phyloP scores from a whole-genome alignment of 2,329 filamentous ascomycete genomes.

The Clonostachys byssicola region DNA sequence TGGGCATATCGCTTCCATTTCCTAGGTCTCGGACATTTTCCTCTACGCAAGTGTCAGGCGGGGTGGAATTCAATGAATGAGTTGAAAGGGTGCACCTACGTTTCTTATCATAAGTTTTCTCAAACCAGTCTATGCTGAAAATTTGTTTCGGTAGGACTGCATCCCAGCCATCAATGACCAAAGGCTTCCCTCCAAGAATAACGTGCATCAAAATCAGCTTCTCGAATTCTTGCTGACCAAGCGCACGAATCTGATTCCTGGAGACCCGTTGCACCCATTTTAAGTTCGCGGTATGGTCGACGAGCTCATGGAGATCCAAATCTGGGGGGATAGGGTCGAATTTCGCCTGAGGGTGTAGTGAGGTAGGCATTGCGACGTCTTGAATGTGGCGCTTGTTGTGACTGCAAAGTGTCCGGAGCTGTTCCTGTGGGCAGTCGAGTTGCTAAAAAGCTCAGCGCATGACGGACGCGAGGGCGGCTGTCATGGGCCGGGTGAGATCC shows the following conservation, averaged over 20 bases:
- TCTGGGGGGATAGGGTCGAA: slow-evolving; percentile 90
- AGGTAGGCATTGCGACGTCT: slow-evolving; percentile 60
- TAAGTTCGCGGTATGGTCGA: slow-evolving; percentile 79
- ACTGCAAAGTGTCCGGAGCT: background rate
- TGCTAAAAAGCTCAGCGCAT: no score
- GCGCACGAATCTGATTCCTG: slow-evolving; percentile 70
- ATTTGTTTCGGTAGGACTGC: slow-evolving; percentile 68
- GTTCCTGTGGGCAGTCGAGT: no score
- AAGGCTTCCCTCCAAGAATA: slow-evolving; percentile 76
- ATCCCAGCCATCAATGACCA: slow-evolving; percentile 90
- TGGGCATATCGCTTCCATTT: slow-evolving; percentile 67
- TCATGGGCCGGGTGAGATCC: no score
- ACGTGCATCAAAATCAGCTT: slow-evolving; percentile 81
- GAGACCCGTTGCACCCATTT: slow-evolving; percentile 81
- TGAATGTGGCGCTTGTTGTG: background rate
- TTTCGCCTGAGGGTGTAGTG: slow-evolving; percentile 75
- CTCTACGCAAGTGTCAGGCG: slow-evolving; percentile 42
- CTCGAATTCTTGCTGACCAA: slow-evolving; percentile 78
- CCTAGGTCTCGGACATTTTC: slow-evolving; percentile 82
- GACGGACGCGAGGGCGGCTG: no score
- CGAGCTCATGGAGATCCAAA: slow-evolving; percentile 71
- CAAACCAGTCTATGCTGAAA: slow-evolving; percentile 79
- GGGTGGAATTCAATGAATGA: no score
- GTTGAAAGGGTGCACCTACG: slow-evolving; percentile 39
- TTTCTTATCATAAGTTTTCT: slow-evolving; percentile 73